Base-by-base conservation (phyloP, 331 rosid species). In the Phaseolus coccineus region DNA sequence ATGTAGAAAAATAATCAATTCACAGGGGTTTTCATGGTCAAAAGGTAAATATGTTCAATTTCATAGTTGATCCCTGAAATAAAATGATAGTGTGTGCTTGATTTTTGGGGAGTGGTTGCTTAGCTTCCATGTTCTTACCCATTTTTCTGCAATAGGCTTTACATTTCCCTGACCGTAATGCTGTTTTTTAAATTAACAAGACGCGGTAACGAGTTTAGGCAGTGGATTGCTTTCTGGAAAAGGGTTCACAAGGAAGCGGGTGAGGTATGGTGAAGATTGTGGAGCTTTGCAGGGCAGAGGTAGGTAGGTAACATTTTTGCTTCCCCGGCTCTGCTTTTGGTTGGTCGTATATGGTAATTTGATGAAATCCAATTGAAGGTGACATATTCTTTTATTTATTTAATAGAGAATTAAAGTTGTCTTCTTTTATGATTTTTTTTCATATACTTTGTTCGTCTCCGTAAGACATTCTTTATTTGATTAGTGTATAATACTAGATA, bases 21-120 rank as follows among this genome's bases (percentile, higher is more conserved):
- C 13, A 30, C 16, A n/a, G 31, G 33, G 25, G 47, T 47, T 15
- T 48, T 33, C 64, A 3, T 70, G 64, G 64, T 59, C 44, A 59
- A 35, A 72, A 70, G 83, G 73, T 79, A 30, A 37, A 19, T 25
- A 25, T 35, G 39, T 11, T 73, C 11, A 72, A 28, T 27, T 39
- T 50, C 8, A 15, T 48, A 35, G 33, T 58, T 59, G 47, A 28
- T 8, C 40, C 13, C 5, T 47, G 22, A 31, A 44, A 47, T 59
- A 19, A 30, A 35, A 9, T 16, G 3, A 40, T 12, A 10, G 16
- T 56, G 51, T 55, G 51, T 77, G 37, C 75, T 27, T 28, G 25
- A 6, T 52, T 52, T n/a, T 16, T 15, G n/a, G 8, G 35, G 42
- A 37, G 0, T 12, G 22, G 11, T 48, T 2, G 14, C 16, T 8